phyloP scores from a whole-genome alignment of 768 basidiomycete species.

The Harrya chromipes region DNA sequence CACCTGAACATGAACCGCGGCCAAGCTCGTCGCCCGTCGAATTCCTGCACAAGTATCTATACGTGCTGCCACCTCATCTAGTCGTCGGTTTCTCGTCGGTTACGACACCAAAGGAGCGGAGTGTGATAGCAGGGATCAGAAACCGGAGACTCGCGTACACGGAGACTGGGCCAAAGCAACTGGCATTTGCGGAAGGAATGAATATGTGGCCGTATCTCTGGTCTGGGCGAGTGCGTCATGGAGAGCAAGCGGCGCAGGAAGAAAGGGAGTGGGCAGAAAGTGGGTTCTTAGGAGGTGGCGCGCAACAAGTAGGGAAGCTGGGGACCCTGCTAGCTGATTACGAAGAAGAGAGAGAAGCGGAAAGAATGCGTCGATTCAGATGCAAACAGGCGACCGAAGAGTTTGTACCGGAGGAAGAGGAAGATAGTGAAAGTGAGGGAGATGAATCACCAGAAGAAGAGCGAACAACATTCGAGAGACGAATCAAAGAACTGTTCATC shows the following conservation, averaged over 20 bases:
- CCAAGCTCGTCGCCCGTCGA: slow-evolving; percentile 55
- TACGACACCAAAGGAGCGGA: slow-evolving; percentile 62
- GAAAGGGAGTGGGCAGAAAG: slow-evolving; percentile 68
- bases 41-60: slow-evolving; percentile 60
- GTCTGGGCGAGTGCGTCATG: slow-evolving; percentile 51
- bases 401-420: slow-evolving; percentile 62
- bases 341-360: slow-evolving; percentile 75
- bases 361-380: slow-evolving; percentile 50
- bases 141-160: slow-evolving; percentile 71
- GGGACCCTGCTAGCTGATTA: slow-evolving; percentile 64
- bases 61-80: slow-evolving; percentile 66
- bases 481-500: slow-evolving; percentile 67
- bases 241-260: slow-evolving; percentile 54
- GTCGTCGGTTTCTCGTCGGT: slow-evolving; percentile 40
- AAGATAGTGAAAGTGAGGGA: slow-evolving; percentile 48
- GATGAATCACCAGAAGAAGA: slow-evolving; percentile 50
- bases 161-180: slow-evolving; percentile 50
- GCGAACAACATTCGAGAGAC: slow-evolving; percentile 52
- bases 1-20: slow-evolving; percentile 55
- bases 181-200: slow-evolving; percentile 52
- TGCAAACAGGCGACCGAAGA: slow-evolving; percentile 38
- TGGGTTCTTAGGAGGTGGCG: slow-evolving; percentile 54
- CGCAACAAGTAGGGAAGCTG: slow-evolving; percentile 66
- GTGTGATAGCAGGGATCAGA: slow-evolving; percentile 58
- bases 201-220: slow-evolving; percentile 67